Base-by-base conservation (phyloP, 2,329 filamentous ascomycete species). In the Xylariales sp. region DNA sequence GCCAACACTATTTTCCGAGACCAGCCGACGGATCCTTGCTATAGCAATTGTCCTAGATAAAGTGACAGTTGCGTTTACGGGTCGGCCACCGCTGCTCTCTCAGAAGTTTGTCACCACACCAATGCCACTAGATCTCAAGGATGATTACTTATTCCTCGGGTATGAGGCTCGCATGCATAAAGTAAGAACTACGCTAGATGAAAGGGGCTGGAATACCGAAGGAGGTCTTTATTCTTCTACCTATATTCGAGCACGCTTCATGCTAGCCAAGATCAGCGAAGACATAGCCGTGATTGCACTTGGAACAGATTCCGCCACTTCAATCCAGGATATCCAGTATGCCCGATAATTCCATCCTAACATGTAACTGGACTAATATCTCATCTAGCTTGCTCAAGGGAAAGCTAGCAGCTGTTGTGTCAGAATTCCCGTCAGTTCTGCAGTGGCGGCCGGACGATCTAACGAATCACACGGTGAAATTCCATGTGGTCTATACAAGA, bases 261-360 rank as follows among this genome's bases (percentile, higher is more conserved):
- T 67, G 10, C 62, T 80, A 24, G 67, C 69, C 3, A 50, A 63
- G 1, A 63, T 81, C 6, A 63, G 72, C 3, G 77, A 82, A 43
- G 76, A 82, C 33, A 69, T 82, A 5, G 61, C 82, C 5, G 73
- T 80, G 44, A 62, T 81, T 16, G 74, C 75, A 0, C 55, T 80
- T 0, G 69, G 69, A 4, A 48, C 56, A 4, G 35, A 31, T 10
- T 31, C 18, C 7, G 18, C 23, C 8, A 29, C 28, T 5, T 18
- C 16, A 6, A 19, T 28, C 21, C 24, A 33, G n/a, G 32, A 33
- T 24, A 16, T 29, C 17, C 42, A 42, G 40, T 43, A 23, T 15
- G 35, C 25, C n/a, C 16, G 15, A 12, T 25, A 25, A 8, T 8
- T n/a, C 23, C 8, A 25, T 8, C 8, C n/a, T n/a, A 8, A 25